A percentile compares a stretch with the other conserved stretches of the same genome.
phyloP scores from a whole-genome alignment of 805 yeast genomes.

The Wickerhamomyces xylosicus region DNA sequence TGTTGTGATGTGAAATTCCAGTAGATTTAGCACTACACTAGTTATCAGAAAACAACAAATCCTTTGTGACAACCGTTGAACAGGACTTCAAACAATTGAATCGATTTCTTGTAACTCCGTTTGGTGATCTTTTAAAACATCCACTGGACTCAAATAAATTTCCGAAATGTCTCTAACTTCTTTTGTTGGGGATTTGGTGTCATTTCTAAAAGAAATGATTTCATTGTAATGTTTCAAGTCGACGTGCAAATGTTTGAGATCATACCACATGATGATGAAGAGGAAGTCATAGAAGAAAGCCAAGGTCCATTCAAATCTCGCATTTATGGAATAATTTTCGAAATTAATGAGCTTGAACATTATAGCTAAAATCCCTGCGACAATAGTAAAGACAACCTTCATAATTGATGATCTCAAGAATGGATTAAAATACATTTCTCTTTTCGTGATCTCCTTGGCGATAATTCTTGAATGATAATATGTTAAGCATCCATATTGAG shows the following conservation, averaged over 20 bases:
- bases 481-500: conserved; percentile 38
- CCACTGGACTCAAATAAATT: no score
- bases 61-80: no score
- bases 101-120: no score
- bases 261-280: not conserved
- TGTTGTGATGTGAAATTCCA: no score
- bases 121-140: no score
- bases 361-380: conserved; percentile 62
- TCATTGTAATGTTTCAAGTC: not conserved
- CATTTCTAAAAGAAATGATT: not conserved
- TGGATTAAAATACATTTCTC: conserved; percentile 25
- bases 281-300: conserved; percentile 79
- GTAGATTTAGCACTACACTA: no score
- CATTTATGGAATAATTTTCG: conserved; percentile 19
- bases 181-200: not conserved
- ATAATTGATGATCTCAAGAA: conserved; percentile 38
- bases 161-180: not conserved
- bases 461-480: conserved; percentile 22
- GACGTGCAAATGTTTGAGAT: not conserved
- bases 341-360: conserved; percentile 44
- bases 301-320: conserved; percentile 70
- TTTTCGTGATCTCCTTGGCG: conserved; percentile 16
- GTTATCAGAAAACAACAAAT: no score
- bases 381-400: conserved; percentile 55
- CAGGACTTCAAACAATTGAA: no score